Conservation (phyloP, 495 filamentous ascomycete genomes). For the Penicillium ochrochloron region DNA sequence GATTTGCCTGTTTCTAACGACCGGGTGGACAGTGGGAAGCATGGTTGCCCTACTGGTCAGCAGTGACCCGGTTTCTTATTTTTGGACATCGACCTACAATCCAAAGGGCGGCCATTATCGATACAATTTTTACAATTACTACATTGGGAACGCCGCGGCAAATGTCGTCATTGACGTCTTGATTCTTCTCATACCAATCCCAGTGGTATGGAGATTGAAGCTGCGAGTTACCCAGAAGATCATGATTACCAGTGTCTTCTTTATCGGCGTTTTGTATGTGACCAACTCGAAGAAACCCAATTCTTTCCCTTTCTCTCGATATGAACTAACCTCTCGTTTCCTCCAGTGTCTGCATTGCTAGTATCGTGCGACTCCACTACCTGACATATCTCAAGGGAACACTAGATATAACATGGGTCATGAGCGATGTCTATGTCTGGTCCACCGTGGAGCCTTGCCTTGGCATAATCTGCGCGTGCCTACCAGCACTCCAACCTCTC, state of each 20-base stretch:
- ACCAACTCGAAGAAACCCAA: no score
- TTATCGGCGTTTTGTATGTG: slow-evolving; percentile 47
- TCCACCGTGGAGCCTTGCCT: slow-evolving; percentile 51
- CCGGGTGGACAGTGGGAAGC: slow-evolving; percentile 22
- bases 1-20: slow-evolving; percentile 15
- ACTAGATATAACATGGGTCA: slow-evolving; percentile 42
- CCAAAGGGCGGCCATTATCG: slow-evolving; percentile 18
- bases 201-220: slow-evolving; percentile 46
- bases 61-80: slow-evolving; percentile 26
- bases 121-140: slow-evolving; percentile 29
- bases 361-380: slow-evolving; percentile 34
- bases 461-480: slow-evolving; percentile 47
- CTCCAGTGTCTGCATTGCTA: slow-evolving; percentile 29
- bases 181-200: slow-evolving; percentile 55
- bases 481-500: slow-evolving; percentile 32
- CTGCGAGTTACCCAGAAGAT: slow-evolving; percentile 50
- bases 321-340: background rate
- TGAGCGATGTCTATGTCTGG: slow-evolving; percentile 48
- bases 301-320: background rate
- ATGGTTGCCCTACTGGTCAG: slow-evolving; percentile 21
- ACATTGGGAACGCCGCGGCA: slow-evolving; percentile 50
- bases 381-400: slow-evolving; percentile 29
- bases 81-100: slow-evolving; percentile 20
- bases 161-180: slow-evolving; percentile 58
- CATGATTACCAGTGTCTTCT: slow-evolving; percentile 53